A percentile compares a stretch with the other conserved stretches of the same genome.
Evolutionary conservation across 352 stramenopile genomes (phyloP).

Genomic region (Stephanocyclus meneghinianus): DNA sequence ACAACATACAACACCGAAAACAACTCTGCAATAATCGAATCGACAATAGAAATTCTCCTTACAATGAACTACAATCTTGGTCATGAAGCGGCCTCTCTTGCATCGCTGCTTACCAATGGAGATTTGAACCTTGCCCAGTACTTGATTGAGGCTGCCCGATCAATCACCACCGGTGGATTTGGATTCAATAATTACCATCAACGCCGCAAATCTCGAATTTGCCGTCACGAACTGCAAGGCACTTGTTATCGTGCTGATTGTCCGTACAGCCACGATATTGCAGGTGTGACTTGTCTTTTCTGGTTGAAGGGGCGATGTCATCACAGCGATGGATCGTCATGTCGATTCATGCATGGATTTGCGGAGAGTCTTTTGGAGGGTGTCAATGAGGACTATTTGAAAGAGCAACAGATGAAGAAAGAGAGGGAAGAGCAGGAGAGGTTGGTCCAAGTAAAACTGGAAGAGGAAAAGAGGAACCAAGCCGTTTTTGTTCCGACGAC

Average conservation of each 20-base stretch:
- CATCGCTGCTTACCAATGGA: constrained; percentile 52
- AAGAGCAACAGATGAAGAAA: constrained; percentile 14
- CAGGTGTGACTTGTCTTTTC: constrained; percentile 73
- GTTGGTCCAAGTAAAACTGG: constrained; percentile 1
- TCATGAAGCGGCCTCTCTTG: constrained; percentile 50
- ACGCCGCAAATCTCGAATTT: constrained; percentile 52
- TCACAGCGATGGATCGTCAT: constrained; percentile 22
- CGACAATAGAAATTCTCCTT: constrained; percentile 61
- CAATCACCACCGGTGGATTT: constrained; percentile 17
- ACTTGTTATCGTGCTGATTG: constrained; percentile 79
- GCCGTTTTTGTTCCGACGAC: constrained; percentile 10
- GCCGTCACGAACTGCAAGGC: constrained; percentile 71
- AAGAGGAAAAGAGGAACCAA: constrained; percentile 12
- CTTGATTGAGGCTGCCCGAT: constrained; percentile 61
- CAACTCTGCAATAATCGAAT: constrained; percentile 44
- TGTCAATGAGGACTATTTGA: constrained; percentile 36
- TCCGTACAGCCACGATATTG: constrained; percentile 75
- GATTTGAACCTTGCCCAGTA: constrained; percentile 74
- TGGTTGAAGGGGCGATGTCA: constrained; percentile 73
- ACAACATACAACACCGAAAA: constrained; percentile 1
- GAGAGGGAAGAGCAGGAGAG: constrained; percentile 8
- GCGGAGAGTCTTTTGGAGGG: constrained; percentile 61
- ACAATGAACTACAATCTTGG: constrained; percentile 64
- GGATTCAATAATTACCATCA: neutral
- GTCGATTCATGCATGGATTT: constrained; percentile 77